Percentiles rank a stretch among this genome's conserved stretches.
Evolutionary conservation across 2,329 filamentous ascomycete species (phyloP).

Genomic region (Xylaria sp.): DNA sequence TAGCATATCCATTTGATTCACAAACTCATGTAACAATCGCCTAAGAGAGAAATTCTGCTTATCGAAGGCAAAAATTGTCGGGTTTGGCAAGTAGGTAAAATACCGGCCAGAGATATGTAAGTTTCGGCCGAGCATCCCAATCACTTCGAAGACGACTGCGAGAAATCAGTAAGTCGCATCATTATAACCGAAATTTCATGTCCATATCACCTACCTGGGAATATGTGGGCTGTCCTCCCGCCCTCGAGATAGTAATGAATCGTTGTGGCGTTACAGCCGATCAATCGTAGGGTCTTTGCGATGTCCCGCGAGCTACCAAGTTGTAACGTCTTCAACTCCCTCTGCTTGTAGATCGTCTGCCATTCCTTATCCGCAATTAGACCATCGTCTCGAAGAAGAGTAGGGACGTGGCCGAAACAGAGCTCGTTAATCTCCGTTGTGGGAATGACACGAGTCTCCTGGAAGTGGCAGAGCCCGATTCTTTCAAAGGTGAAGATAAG

Average conservation of each 20-base stretch:
- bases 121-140: background rate
- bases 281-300: background rate
- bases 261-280: background rate
- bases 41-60: background rate
- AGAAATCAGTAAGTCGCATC: background rate
- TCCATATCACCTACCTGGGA: background rate
- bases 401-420: background rate
- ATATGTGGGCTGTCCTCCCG: background rate
- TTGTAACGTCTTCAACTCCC: background rate
- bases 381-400: background rate
- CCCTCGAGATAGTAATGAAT: background rate
- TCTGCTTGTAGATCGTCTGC: background rate
- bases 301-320: background rate
- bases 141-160: background rate
- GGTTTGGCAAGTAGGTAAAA: background rate
- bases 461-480: background rate
- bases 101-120: background rate
- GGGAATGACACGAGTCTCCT: background rate
- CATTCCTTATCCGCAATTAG: background rate
- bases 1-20: background rate
- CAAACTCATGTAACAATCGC: background rate
- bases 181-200: background rate
- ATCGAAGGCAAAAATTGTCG: background rate
- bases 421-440: background rate
- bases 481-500: background rate